Percentiles rank a stretch among this genome's conserved stretches.
Evolutionary conservation across 306 rosid species (phyloP).

Genomic region (Trichosanthes cucumerina): DNA sequence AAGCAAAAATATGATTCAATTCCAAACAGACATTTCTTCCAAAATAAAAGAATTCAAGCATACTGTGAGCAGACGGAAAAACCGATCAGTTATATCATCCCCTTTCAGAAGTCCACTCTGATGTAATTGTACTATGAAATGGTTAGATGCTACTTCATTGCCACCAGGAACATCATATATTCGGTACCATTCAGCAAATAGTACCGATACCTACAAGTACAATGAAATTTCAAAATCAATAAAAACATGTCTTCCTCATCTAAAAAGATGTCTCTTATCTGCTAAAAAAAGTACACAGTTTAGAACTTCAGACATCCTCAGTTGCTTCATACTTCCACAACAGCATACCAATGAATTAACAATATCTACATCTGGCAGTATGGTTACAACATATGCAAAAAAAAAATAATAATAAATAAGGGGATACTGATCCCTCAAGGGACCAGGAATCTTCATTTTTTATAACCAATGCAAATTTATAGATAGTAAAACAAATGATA

Average conservation of each 20-base stretch:
- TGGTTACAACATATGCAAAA: not conserved
- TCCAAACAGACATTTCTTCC: not conserved
- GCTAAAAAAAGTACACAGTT: not conserved
- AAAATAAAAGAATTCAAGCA: constrained; percentile 13
- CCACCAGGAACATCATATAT: constrained; percentile 82
- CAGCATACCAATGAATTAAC: not conserved
- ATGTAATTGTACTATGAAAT: constrained; percentile 61
- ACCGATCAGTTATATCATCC: constrained; percentile 79
- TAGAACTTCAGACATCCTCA: not conserved
- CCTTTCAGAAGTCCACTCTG: constrained; percentile 82
- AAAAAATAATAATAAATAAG: too few species aligned
- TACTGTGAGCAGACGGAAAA: constrained; percentile 69
- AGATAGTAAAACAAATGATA: too few species aligned
- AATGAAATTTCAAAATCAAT: not conserved
- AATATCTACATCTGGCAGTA: not conserved
- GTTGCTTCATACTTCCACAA: not conserved
- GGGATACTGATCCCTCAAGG: too few species aligned
- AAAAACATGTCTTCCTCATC: not conserved
- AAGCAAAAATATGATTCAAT: not conserved
- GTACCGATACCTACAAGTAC: constrained; percentile 50
- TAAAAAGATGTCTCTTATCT: not conserved
- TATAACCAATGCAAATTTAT: too few species aligned
- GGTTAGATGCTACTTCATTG: constrained; percentile 50
- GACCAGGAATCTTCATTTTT: too few species aligned
- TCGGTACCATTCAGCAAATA: constrained; percentile 79